phyloP scores from a whole-genome alignment of 176 grass and related monocot genomes.

The Triticum urartu region DNA sequence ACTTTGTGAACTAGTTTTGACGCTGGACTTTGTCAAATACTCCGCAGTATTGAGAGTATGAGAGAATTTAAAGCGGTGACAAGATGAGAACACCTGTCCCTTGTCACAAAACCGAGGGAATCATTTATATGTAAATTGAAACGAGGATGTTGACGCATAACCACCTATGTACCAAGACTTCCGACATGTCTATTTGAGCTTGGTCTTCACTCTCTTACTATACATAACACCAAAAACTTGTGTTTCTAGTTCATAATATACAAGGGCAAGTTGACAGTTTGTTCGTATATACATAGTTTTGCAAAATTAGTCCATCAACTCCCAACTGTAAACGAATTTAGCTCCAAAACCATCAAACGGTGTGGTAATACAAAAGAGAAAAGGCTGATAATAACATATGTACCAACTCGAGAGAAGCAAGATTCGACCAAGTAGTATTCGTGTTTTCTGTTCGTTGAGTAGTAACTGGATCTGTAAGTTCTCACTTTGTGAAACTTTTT shows the following conservation, averaged over 20 bases:
- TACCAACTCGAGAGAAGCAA: too few species aligned
- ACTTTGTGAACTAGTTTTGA: neutral
- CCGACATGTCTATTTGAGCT: neutral
- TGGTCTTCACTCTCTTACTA: neutral
- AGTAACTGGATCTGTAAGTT: too few species aligned
- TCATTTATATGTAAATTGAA: neutral
- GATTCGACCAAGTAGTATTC: too few species aligned
- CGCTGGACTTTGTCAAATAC: neutral
- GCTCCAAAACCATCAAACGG: neutral
- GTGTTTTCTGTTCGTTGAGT: too few species aligned
- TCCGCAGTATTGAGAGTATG: neutral
- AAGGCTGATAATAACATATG: too few species aligned
- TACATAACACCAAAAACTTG: neutral
- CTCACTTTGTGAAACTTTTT: too few species aligned
- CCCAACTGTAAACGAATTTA: neutral
- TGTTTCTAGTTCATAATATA: neutral
- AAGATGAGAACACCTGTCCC: neutral
- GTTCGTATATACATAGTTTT: too few species aligned
- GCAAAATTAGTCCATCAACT: neutral
- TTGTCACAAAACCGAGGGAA: neutral
- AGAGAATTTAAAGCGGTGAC: too few species aligned
- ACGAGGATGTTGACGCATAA: neutral
- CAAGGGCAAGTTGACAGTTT: neutral
- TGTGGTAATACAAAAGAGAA: neutral
- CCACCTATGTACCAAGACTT: neutral